Conservation (phyloP, 192 early-diverging fungal genomes). For the Umbelopsis ramanniana region DNA sequence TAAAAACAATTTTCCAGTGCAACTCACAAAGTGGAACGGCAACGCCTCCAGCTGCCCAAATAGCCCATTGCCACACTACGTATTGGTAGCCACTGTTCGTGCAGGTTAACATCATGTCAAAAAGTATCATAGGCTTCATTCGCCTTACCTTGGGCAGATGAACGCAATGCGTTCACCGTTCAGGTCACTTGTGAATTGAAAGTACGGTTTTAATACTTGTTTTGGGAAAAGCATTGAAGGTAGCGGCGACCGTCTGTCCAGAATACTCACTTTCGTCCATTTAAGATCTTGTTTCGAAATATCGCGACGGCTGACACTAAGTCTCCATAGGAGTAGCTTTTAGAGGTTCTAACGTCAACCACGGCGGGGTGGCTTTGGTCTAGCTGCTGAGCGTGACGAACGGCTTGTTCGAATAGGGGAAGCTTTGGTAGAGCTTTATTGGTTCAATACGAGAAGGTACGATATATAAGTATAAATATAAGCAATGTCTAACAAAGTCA, state of each 20-base stretch:
- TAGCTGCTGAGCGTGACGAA: constrained; percentile 30
- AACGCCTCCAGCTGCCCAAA: constrained; percentile 81
- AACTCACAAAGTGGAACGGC: constrained; percentile 77
- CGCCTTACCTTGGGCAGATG: constrained; percentile 45
- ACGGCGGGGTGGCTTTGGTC: constrained; percentile 29
- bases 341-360: constrained; percentile 32
- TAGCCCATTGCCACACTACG: constrained; percentile 69
- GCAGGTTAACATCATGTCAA: neutral
- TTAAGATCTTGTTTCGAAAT: constrained; percentile 32
- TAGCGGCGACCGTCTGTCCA: too few relatives aligned
- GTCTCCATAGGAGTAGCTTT: constrained; percentile 33
- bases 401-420: constrained; percentile 38
- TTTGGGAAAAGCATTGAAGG: too few relatives aligned
- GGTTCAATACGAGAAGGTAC: neutral
- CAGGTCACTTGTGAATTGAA: constrained; percentile 26
- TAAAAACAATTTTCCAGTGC: neutral
- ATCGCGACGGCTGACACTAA: constrained; percentile 36
- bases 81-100: constrained; percentile 66
- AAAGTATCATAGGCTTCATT: neutral
- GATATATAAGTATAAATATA: constrained; percentile 3
- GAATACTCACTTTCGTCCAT: constrained; percentile 25
- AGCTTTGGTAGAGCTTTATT: constrained; percentile 36
- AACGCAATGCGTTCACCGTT: constrained; percentile 42
- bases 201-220: too few relatives aligned
- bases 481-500: constrained; percentile 1